Conservation (phyloP, 1,139 yeast species). For the Zygoascus hellenicus region DNA sequence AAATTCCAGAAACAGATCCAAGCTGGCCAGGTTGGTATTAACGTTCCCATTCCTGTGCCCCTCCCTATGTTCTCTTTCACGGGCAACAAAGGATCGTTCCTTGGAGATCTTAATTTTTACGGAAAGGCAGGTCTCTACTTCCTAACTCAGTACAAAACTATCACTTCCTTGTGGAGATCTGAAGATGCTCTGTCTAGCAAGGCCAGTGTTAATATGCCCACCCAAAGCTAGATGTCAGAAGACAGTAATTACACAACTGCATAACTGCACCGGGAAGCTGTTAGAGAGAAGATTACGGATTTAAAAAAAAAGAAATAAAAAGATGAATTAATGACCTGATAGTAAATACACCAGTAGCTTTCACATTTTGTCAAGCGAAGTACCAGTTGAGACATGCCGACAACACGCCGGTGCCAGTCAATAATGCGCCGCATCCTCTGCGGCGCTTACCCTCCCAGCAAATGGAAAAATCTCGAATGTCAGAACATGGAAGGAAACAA, state of each 20-base stretch:
- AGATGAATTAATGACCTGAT: too few relatives aligned
- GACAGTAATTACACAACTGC: background rate
- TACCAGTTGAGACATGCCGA: too few relatives aligned
- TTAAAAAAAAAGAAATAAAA: too few relatives aligned
- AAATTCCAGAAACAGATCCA: conserved; percentile 65
- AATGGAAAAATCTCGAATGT: conserved; percentile 4
- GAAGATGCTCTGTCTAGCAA: conserved; percentile 51
- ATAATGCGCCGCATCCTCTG: background rate
- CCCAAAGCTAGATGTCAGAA: conserved; percentile 33
- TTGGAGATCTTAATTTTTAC: conserved; percentile 75
- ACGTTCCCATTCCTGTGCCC: conserved; percentile 82
- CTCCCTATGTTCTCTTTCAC: conserved; percentile 79
- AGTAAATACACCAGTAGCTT: too few relatives aligned
- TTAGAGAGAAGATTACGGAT: background rate
- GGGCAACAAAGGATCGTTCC: conserved; percentile 70
- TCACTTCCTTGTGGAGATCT: conserved; percentile 64
- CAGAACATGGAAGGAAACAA: background rate
- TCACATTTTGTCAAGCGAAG: too few relatives aligned
- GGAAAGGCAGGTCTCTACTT: conserved; percentile 71
- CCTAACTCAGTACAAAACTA: conserved; percentile 72
- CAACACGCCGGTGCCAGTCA: background rate
- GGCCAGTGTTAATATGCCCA: conserved; percentile 60
- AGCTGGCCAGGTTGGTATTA: conserved; percentile 75
- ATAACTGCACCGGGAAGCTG: background rate
- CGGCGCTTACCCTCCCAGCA: conserved; percentile 4